phyloP scores from a whole-genome alignment of 2,329 filamentous ascomycete species.

The Rutstroemia sp. region DNA sequence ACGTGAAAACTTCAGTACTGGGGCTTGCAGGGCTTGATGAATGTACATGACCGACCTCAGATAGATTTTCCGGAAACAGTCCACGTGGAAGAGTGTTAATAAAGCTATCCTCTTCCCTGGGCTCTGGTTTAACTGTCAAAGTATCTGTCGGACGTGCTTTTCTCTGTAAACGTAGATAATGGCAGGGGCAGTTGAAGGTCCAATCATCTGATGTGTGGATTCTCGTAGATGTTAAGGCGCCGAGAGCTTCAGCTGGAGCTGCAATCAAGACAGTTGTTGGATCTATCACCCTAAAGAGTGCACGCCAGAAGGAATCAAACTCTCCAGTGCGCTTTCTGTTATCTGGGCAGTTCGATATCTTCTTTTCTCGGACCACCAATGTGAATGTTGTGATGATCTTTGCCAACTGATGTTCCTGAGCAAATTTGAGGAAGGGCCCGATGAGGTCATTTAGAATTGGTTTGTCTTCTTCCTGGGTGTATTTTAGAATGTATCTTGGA shows the following conservation, averaged over 20 bases:
- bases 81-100: not conserved
- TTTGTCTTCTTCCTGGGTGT: constrained; percentile 4
- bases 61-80: not conserved
- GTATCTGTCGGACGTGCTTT: not conserved
- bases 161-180: constrained; percentile 45
- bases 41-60: not conserved
- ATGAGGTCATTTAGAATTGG: constrained; percentile 15
- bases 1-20: not conserved
- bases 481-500: constrained; percentile 32
- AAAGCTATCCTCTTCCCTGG: not conserved
- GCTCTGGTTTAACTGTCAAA: not conserved
- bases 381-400: constrained; percentile 41
- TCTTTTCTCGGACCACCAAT: constrained; percentile 31
- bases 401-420: constrained; percentile 27
- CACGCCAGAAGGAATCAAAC: constrained; percentile 42
- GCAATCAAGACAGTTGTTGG: constrained; percentile 48
- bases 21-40: not conserved
- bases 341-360: constrained; percentile 13
- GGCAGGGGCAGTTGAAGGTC: constrained; percentile 56
- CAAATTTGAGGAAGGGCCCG: constrained; percentile 30
- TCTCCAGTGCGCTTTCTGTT: constrained; percentile 4
- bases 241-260: constrained; percentile 55
- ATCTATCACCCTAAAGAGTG: constrained; percentile 45
- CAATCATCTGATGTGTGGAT: constrained; percentile 52
- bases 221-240: constrained; percentile 49